These are phyloP conservation scores for Fusarium siculi DNA, from an alignment of 2,329 filamentous ascomycete species.

Conservation along the genomic window DNA sequence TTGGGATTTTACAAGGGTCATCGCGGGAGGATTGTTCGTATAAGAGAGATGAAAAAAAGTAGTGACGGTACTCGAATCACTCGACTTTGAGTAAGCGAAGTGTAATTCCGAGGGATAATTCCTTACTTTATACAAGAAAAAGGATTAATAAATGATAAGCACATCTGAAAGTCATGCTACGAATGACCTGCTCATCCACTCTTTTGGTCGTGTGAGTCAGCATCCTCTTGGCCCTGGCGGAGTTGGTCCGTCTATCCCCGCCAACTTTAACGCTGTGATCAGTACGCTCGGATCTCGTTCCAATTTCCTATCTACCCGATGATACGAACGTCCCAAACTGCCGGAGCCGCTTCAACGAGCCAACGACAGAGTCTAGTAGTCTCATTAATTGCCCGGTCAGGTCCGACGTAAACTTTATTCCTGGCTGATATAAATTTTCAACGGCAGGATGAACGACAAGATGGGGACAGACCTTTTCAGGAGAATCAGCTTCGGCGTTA, in stretches of 20 bases:
- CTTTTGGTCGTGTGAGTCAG: background rate
- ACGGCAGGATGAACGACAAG: rapidly evolving
- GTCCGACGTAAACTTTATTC: background rate
- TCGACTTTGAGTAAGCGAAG: background rate
- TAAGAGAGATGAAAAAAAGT: no score
- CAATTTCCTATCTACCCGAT: background rate
- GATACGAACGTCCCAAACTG: background rate
- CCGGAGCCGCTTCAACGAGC: background rate
- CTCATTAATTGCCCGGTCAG: background rate
- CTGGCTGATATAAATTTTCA: background rate
- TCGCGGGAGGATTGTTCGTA: background rate
- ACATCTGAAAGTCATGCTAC: background rate
- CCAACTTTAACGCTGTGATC: background rate
- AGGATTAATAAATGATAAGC: no score
- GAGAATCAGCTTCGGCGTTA: rapidly evolving
- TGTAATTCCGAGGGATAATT: rapidly evolving
- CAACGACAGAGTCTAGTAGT: background rate
- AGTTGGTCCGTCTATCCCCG: background rate
- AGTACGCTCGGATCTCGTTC: background rate
- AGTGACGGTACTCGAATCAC: background rate
- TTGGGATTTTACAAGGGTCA: background rate
- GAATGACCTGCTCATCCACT: background rate
- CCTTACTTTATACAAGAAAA: background rate
- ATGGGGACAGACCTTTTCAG: rapidly evolving
- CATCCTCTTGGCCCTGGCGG: background rate